Evolutionary conservation across 148 eudicot species (phyloP).

Genomic region (Diospyros kaki): DNA sequence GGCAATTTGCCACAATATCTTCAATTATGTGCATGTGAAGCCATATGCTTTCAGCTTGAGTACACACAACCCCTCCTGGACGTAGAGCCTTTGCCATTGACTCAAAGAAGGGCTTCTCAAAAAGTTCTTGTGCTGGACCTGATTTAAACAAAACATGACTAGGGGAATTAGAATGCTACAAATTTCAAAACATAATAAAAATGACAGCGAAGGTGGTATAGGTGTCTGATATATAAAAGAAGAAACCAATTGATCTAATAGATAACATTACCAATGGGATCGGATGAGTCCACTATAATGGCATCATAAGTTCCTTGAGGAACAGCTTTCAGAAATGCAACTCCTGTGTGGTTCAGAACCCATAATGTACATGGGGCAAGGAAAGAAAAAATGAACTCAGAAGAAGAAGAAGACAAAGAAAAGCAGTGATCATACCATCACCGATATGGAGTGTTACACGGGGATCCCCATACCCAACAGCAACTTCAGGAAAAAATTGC

Average conservation of each 20-base stretch:
- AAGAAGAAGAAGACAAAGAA: neutral
- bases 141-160: neutral
- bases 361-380: neutral
- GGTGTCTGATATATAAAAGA: neutral
- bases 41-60: constrained; percentile 98
- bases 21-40: constrained; percentile 97
- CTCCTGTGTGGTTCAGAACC: constrained; percentile 44
- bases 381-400: neutral
- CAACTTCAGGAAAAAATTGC: constrained; percentile 67
- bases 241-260: neutral
- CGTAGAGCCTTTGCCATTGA: constrained; percentile 85
- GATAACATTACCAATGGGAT: constrained; percentile 56
- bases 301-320: constrained; percentile 81
- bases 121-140: constrained; percentile 95
- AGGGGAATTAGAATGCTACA: neutral
- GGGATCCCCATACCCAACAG: constrained; percentile 76
- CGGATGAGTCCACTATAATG: constrained; percentile 82
- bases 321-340: constrained; percentile 68
- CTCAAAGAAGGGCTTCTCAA: constrained; percentile 87
- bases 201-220: neutral
- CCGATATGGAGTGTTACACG: constrained; percentile 72
- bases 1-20: constrained; percentile 79
- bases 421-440: constrained; percentile 20
- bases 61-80: constrained; percentile 91
- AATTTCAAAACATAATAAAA: neutral